Evolutionary conservation across 495 filamentous ascomycete species (phyloP), one percentile per base, ranked within the genome.

Genomic region (Daldinia vernicosa): DNA sequence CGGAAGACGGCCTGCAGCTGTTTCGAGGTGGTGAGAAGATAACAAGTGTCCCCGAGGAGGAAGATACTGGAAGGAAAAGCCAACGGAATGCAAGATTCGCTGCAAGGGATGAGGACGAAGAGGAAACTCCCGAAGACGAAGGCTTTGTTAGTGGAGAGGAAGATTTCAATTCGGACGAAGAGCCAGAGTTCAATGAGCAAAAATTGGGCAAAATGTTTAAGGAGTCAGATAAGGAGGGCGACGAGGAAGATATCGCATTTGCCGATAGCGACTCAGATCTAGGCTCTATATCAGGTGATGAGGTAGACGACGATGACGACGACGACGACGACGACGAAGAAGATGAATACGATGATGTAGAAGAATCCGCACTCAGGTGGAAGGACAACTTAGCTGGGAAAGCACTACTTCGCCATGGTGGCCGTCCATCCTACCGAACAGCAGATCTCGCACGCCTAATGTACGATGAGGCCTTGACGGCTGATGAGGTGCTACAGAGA

Each of bases 201-300:
- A 88, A 83, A 60, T 74, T 88, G n/a, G 88, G 88, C 33, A 86
- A 81, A 47, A 79, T 86, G 54, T 88, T 90, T 74, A 77, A 79
- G 39, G 69, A 75, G 28, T 79, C 80, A 15, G 80, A 86, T 58
- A 74, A 80, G 17, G 80, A 81, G 40, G 71, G 53, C 8, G 81
- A 75, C 7, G 80, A 84, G 17, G 88, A 89, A 35, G 90, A 88
- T 43, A 66, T 97, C 69, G 91, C 87, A n/a, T 99, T 97, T 78
- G 94, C 95, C 1, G 94, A 98, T 74, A 95, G 92, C 74, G 95
- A 99, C 75, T 98, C 95, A 6, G 96, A 98, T 77, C 82, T 98
- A 3, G 95, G 95, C 12, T 98, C 95, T 14, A 80, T 97, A 37
- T 96, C 91, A n/a, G 90, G 83, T 4, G 89, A 93, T 27, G 89